A percentile compares a stretch with the other conserved stretches of the same genome.
Conservation (phyloP, 441 rosid species). For the Erysimum pusillum region DNA sequence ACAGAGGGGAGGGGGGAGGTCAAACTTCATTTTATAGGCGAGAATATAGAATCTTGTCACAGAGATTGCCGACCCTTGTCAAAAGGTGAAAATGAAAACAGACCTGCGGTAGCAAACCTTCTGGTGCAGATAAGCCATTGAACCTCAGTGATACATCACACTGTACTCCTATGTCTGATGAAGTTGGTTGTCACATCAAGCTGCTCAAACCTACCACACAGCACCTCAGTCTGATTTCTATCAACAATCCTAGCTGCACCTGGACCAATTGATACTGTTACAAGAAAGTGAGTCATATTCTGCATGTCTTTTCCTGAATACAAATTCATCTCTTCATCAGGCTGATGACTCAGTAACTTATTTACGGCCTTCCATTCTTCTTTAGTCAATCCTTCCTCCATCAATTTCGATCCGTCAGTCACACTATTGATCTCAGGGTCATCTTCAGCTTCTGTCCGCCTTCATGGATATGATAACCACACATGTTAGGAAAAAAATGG, state of each 20-base stretch:
- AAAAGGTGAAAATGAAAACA: slow-evolving; percentile 46
- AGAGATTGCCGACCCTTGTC: slow-evolving; percentile 23
- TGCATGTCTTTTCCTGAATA: slow-evolving; percentile 85
- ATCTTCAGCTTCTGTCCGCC: slow-evolving; percentile 74
- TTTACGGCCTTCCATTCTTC: slow-evolving; percentile 98
- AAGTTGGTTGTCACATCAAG: slow-evolving; percentile 84
- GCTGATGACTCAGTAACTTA: slow-evolving; percentile 91
- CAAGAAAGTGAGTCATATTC: slow-evolving; percentile 81
- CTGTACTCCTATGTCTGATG: slow-evolving; percentile 77
- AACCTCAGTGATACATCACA: slow-evolving; percentile 82
- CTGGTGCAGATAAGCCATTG: slow-evolving; percentile 97
- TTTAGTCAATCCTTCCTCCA: slow-evolving; percentile 81
- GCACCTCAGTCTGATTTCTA: slow-evolving; percentile 73
- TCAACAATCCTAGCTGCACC: slow-evolving; percentile 91
- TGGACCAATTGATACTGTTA: slow-evolving; percentile 80
- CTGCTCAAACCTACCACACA: slow-evolving; percentile 97
- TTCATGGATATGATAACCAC: slow-evolving; percentile 46
- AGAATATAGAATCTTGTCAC: slow-evolving; percentile 16
- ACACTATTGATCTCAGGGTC: slow-evolving; percentile 53
- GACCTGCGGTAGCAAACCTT: slow-evolving; percentile 99
- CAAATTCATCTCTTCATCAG: slow-evolving; percentile 71
- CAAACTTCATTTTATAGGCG: slow-evolving; percentile 37
- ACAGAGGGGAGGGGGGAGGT: slow-evolving; percentile 27
- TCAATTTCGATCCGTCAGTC: slow-evolving; percentile 58
- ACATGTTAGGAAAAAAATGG: slow-evolving; percentile 15